phyloP scores from a whole-genome alignment of 1,139 yeast genomes.

The Debaryomyces sp. region DNA sequence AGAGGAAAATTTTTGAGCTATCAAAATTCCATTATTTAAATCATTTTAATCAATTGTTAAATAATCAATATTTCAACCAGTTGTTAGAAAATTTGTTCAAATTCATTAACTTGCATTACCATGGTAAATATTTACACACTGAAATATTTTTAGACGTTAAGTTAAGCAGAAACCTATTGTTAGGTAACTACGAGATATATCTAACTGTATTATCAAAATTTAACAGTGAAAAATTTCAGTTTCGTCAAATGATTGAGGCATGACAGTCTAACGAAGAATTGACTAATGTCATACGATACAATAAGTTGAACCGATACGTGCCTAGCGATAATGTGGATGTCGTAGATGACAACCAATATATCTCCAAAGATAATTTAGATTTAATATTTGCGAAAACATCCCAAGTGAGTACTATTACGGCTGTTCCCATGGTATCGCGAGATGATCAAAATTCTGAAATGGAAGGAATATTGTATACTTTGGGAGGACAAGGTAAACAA shows the following conservation, averaged over 20 bases:
- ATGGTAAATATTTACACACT: conserved; percentile 22
- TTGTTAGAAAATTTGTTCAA: conserved; percentile 44
- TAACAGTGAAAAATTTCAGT: conserved; percentile 46
- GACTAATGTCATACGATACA: conserved; percentile 34
- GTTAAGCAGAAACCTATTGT: conserved; percentile 25
- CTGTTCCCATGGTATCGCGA: conserved; percentile 4
- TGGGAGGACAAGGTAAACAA: conserved; percentile 73
- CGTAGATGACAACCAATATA: conserved; percentile 9
- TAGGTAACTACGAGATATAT: conserved; percentile 35
- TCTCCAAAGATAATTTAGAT: conserved; percentile 37
- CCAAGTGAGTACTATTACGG: conserved; percentile 5
- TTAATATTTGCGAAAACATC: conserved; percentile 27
- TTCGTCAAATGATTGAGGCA: conserved; percentile 48
- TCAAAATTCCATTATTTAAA: conserved; percentile 73
- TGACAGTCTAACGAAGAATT: conserved; percentile 45
- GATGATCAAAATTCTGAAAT: conserved; percentile 35
- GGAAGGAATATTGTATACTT: conserved; percentile 64
- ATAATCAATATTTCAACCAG: conserved; percentile 49
- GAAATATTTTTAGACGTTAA: conserved; percentile 24
- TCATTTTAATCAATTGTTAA: conserved; percentile 60
- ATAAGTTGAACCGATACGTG: conserved; percentile 25
- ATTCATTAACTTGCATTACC: conserved; percentile 29
- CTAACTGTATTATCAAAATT: conserved; percentile 39
- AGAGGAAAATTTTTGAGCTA: conserved; percentile 65
- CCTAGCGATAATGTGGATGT: neutral